Evolutionary conservation across 2,329 filamentous ascomycete species (phyloP), one percentile per base, ranked within the genome.

Genomic region (Chaetothyriales sp.): DNA sequence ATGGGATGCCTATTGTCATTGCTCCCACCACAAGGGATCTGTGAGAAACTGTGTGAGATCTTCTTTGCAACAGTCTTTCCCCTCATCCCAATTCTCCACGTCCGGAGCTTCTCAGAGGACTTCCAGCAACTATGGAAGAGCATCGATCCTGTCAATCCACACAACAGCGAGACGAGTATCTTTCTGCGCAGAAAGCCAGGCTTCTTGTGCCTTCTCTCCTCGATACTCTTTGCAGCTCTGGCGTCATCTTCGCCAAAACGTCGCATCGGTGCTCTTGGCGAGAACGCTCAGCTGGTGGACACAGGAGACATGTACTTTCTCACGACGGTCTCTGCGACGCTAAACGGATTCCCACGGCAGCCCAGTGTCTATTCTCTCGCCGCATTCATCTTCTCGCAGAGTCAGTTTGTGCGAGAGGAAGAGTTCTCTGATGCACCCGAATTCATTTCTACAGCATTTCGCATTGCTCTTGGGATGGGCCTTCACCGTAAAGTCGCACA

Each of bases 331-430:
- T 53, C 56, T 7, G 46, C 54, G 12, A 47, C 46, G 2, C 22
- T 58, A 43, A 55, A 54, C 12, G 54, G 56, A n/a, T 58, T 58
- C 39, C 56, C 56, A 32, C 53, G 56, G 47, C 50, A 46, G 10
- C 56, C 56, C 8, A 57, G 50, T 32, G 44, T 58, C 22, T 52
- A 53, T 44, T 48, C 54, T 3, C 51, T 58, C 9, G 54, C 56
- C 15, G 56, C 56, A 3, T 58, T 57, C 44, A 50, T 58, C n/a
- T 53, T 53, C 19, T 48, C 53, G 3, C 56, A 58, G 44, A 55
- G 54, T 43, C 56, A 58, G 19, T 58, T 58, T 39, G 48, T 52
- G n/a, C 49, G 54, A 19, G 56, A 58, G 51, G 56, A 58, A 52
- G 56, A 58, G 39, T 58, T 58, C 48, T 47, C 54, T 7, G 53